Conservation (phyloP, 352 stramenopile species). For the Plasmopara viticola region DNA sequence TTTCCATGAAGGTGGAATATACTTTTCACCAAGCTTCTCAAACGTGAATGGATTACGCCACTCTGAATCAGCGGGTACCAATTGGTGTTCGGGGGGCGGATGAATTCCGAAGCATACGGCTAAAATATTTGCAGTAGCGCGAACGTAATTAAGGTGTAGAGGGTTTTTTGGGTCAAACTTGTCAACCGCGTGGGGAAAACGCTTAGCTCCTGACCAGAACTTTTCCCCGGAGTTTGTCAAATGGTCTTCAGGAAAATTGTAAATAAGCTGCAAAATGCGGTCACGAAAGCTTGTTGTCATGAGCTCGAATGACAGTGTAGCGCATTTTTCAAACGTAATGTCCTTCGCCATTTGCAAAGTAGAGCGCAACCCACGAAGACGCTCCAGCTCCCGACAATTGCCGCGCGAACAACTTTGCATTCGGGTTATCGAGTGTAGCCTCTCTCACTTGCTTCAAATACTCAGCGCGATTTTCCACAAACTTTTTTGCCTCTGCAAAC, state of each 20-base stretch:
- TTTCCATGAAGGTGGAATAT: constrained; percentile 48
- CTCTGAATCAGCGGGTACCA: constrained; percentile 81
- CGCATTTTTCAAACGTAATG: constrained; percentile 69
- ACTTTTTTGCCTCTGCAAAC: constrained; percentile 81
- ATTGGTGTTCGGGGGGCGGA: constrained; percentile 48
- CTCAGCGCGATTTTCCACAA: constrained; percentile 56
- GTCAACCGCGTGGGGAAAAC: constrained; percentile 62
- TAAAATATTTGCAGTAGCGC: constrained; percentile 70
- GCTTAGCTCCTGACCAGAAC: constrained; percentile 83
- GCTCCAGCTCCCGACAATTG: constrained; percentile 71
- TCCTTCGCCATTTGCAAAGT: constrained; percentile 47
- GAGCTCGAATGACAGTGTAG: constrained; percentile 58
- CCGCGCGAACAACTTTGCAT: constrained; percentile 57
- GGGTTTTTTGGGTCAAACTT: constrained; percentile 57
- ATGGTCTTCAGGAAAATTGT: constrained; percentile 82
- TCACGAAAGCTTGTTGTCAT: constrained; percentile 85
- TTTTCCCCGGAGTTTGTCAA: constrained; percentile 75
- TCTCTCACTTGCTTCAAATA: constrained; percentile 73
- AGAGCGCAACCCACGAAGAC: constrained; percentile 42
- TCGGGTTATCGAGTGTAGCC: constrained; percentile 67
- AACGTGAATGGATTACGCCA: constrained; percentile 65
- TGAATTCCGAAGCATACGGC: constrained; percentile 78
- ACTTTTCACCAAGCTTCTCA: constrained; percentile 37
- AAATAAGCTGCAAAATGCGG: constrained; percentile 82
- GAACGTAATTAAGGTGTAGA: constrained; percentile 75